phyloP scores from a whole-genome alignment of 148 eudicot genomes.

The Rhododendron molle region DNA sequence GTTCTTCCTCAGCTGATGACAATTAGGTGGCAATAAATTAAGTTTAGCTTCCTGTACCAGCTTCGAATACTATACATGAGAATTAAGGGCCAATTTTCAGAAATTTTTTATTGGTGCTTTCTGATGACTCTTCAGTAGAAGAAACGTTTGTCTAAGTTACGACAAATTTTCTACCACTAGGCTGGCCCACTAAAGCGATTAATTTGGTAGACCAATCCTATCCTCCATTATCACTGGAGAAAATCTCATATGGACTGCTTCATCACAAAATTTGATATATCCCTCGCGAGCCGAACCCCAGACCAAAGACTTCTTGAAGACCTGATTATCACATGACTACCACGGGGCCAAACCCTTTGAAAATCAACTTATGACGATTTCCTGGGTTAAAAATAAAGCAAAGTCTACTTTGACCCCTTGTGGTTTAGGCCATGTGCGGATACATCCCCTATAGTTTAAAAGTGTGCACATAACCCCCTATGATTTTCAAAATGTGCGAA shows the following conservation, averaged over 20 bases:
- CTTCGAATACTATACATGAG: neutral
- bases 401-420: too few species aligned
- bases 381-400: too few species aligned
- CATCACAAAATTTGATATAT: too few species aligned
- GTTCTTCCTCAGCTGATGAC: neutral
- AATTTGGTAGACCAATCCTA: neutral
- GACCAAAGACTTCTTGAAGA: neutral
- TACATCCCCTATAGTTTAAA: too few species aligned
- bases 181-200: neutral
- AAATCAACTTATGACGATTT: neutral
- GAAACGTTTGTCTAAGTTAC: too few species aligned
- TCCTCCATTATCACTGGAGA: neutral
- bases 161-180: too few species aligned
- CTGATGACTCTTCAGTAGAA: too few species aligned
- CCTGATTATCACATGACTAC: neutral
- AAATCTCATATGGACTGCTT: neutral
- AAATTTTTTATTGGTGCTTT: too few species aligned
- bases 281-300: neutral
- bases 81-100: neutral
- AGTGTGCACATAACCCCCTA: too few species aligned
- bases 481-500: too few species aligned
- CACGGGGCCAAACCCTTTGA: neutral
- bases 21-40: neutral
- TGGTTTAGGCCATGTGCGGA: too few species aligned
- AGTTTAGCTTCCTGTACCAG: neutral